phyloP scores from a whole-genome alignment of 2,329 filamentous ascomycete species.

The Penicillium sp. region DNA sequence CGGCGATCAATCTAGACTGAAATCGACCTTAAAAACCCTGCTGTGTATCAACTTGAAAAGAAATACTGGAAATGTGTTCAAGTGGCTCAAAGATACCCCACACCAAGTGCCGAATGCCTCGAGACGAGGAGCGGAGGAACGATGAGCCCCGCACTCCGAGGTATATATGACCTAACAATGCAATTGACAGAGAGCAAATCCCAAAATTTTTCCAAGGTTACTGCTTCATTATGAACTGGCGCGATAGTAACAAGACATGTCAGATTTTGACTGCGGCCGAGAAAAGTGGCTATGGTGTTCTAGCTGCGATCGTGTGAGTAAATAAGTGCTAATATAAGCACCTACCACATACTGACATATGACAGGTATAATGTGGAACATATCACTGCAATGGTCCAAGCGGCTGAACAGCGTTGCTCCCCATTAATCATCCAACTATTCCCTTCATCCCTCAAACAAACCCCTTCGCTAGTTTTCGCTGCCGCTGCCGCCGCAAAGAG shows the following conservation, averaged over 20 bases:
- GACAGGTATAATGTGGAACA: constrained; percentile 65
- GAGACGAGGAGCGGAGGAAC: not conserved
- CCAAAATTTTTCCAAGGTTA: not conserved
- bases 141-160: not conserved
- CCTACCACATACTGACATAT: not conserved
- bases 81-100: not conserved
- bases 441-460: constrained; percentile 65
- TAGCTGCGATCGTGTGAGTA: constrained; percentile 21
- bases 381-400: constrained; percentile 63
- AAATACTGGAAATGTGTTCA: not conserved
- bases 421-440: constrained; percentile 70
- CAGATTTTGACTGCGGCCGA: constrained; percentile 16
- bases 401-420: constrained; percentile 63
- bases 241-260: constrained; percentile 11
- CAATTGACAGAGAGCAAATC: not conserved
- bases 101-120: not conserved
- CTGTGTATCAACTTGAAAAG: not conserved
- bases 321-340: not conserved
- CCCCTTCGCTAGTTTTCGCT: constrained; percentile 50
- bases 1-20: not conserved
- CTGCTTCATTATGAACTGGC: not conserved
- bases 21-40: too few relatives aligned
- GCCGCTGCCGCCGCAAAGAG: constrained; percentile 54
- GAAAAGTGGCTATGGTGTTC: constrained; percentile 15
- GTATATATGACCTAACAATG: not conserved